phyloP scores from a whole-genome alignment of 441 rosid species.

The Macaranga tanarius region DNA sequence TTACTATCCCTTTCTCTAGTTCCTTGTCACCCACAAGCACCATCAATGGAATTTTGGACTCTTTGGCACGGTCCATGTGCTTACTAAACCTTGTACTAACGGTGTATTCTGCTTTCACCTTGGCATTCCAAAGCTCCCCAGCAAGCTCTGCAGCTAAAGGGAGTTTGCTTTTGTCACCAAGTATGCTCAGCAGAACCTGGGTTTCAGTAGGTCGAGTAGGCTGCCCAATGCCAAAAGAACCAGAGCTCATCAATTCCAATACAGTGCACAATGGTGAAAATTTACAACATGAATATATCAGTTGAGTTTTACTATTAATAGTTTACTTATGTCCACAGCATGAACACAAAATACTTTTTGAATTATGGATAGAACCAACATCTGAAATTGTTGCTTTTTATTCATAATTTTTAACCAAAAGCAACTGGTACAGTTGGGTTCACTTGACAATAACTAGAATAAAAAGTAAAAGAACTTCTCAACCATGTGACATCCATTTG shows the following conservation, averaged over 20 bases:
- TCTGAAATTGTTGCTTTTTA: too few relatives aligned
- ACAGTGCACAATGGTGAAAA: neutral
- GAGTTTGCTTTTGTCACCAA: conserved; percentile 51
- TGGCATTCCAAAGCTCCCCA: conserved; percentile 60
- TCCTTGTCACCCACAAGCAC: conserved; percentile 69
- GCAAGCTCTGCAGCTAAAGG: conserved; percentile 61
- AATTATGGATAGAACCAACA: too few relatives aligned
- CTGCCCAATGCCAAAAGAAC: conserved; percentile 35
- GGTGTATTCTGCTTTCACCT: conserved; percentile 61
- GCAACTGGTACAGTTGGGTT: too few relatives aligned
- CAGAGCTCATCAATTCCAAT: neutral
- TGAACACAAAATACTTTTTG: neutral
- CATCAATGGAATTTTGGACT: conserved; percentile 62
- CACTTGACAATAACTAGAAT: too few relatives aligned
- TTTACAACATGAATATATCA: neutral
- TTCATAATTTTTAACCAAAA: too few relatives aligned
- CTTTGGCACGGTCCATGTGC: conserved; percentile 53
- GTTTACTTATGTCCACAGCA: neutral
- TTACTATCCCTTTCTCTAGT: conserved; percentile 56
- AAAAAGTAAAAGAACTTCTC: too few relatives aligned
- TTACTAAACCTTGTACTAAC: conserved; percentile 60
- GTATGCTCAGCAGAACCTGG: conserved; percentile 59
- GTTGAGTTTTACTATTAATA: neutral
- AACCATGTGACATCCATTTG: too few relatives aligned
- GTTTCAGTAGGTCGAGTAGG: conserved; percentile 65